Base-by-base conservation (phyloP, 106 monocot genomes). In the Acanthochlamys bracteata region DNA sequence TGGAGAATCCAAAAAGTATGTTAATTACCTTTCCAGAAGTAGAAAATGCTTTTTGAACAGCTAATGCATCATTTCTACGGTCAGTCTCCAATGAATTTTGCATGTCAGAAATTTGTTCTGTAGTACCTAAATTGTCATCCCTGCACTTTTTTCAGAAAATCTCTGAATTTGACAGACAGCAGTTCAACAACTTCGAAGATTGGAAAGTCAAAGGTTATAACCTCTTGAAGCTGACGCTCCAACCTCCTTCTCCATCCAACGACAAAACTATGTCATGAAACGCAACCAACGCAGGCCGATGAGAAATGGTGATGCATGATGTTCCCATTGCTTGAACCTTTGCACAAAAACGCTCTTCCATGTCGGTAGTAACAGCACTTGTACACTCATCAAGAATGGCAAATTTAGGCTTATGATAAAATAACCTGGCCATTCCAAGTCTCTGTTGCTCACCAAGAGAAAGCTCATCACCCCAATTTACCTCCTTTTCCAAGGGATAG, bases 371-470 rank as follows among this genome's bases (percentile, higher is more conserved):
- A 42, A 99, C 98, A 43, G 98, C 98, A 89, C 98, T 99, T n/a
- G 98, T 99, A 60, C 98, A 99, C 70, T 99, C 98, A 65, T 99
- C 98, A 64, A 99, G 83, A 79, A 99, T 99, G 39, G 98, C 98
- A 78, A 99, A 99, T 64, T 83, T 99, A 20, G 98, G 98, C 69
- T 80, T 99, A 68, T 99, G 98, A 74, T 92, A 99, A 67, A 99
- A 99, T 39, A 99, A 69, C 22, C 98, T 78, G 55, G 98, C 98
- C 98, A 99, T 99, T 63, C 98, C 98, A 3, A 99, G 69, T 72
- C 98, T 83, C 66, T 99, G 98, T 74, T 99, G 98, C 73, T 99
- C 98, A 42, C 98, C 98, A 66, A 99, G 81, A 60, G 98, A 99
- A 66, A 99, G 83, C 67, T 99, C 98, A 73, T 99, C 92, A 56